Conservation (phyloP, 768 basidiomycete genomes). For the Podaxis sp. region DNA sequence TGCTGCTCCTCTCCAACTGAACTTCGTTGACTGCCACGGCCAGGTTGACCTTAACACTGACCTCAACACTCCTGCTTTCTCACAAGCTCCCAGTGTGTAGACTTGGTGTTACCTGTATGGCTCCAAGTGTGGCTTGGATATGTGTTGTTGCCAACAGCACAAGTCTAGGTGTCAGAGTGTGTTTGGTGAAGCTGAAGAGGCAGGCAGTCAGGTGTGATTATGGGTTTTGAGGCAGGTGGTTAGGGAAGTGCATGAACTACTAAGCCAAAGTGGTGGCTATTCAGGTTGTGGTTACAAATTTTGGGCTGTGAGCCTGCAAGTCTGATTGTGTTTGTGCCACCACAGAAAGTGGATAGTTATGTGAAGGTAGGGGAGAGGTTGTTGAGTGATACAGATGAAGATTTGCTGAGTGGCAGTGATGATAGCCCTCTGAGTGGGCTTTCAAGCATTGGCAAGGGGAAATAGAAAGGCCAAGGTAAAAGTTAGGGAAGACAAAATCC, state of each 20-base stretch:
- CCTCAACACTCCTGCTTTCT: background rate
- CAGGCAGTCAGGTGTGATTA: background rate
- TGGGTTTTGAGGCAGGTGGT: background rate
- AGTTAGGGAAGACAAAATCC: background rate
- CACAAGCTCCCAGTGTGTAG: background rate
- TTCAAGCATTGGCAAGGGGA: background rate
- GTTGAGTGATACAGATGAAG: constrained; percentile 18
- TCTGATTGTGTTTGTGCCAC: constrained; percentile 42
- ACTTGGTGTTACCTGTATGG: constrained; percentile 7
- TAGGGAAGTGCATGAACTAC: background rate
- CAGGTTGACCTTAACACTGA: background rate
- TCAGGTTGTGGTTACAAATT: too few relatives aligned
- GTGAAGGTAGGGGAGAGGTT: constrained; percentile 15
- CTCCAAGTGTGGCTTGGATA: background rate
- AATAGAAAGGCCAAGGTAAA: constrained; percentile 2
- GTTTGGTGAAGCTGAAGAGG: background rate
- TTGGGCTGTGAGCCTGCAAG: constrained; percentile 31
- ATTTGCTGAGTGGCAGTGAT: background rate
- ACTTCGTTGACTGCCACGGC: background rate
- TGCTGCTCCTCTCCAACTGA: constrained; percentile 15
- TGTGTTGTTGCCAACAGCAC: background rate
- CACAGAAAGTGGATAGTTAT: constrained; percentile 2
- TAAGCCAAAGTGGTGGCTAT: background rate
- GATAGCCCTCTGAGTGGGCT: background rate
- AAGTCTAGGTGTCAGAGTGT: constrained; percentile 2